Conservation (phyloP, 495 filamentous ascomycete species). For the Aspergillus steynii region DNA sequence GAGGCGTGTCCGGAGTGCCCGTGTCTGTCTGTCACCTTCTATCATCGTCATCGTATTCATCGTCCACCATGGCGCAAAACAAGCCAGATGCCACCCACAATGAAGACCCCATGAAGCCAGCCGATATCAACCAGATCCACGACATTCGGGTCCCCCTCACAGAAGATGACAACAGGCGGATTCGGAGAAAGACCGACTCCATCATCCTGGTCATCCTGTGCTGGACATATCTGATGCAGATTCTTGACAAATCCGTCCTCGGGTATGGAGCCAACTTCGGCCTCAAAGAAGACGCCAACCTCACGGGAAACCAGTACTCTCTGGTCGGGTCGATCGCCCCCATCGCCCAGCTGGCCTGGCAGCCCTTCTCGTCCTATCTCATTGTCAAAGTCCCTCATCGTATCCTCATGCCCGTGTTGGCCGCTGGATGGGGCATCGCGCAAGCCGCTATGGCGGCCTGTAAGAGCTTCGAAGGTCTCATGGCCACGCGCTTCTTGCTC, state of each 20-base stretch:
- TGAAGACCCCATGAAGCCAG: conserved; percentile 8
- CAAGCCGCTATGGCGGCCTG: conserved; percentile 48
- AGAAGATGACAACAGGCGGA: conserved; percentile 54
- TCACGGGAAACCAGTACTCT: conserved; percentile 62
- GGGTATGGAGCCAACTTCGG: conserved; percentile 66
- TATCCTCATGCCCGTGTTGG: conserved; percentile 61
- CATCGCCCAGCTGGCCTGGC: conserved; percentile 65
- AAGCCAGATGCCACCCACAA: conserved; percentile 1
- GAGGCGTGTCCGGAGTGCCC: not conserved
- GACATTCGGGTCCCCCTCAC: conserved; percentile 41
- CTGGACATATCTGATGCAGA: conserved; percentile 68
- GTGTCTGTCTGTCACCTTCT: not conserved
- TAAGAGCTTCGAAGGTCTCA: conserved; percentile 40
- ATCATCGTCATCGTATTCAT: not conserved
- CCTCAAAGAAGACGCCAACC: conserved; percentile 52
- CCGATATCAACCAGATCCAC: conserved; percentile 11
- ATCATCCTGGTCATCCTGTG: conserved; percentile 57
- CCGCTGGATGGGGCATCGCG: conserved; percentile 54
- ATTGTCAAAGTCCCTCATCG: conserved; percentile 67
- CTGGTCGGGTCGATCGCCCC: conserved; percentile 61
- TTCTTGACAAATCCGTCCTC: conserved; percentile 65
- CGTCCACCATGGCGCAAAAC: not conserved
- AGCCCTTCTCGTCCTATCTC: conserved; percentile 63
- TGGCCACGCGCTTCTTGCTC: conserved; percentile 50
- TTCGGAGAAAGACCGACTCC: conserved; percentile 61